Base-by-base conservation (phyloP, 2,329 filamentous ascomycete genomes). In the Parascedosporium putredinis region DNA sequence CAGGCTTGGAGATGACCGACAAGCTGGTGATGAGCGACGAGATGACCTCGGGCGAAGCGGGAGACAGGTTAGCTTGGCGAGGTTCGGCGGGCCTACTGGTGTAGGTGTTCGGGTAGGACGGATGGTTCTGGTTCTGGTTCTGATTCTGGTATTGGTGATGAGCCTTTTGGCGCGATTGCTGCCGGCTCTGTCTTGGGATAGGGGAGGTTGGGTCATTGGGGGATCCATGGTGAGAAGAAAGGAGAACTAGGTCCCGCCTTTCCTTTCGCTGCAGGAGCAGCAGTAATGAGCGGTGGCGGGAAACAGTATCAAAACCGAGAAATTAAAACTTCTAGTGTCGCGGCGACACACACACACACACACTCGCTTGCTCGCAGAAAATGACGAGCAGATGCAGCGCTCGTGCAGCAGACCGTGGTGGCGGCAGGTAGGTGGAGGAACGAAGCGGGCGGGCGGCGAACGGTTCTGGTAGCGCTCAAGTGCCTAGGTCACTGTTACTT, bases 11-110 rank as follows among this genome's bases (percentile, higher is more conserved):
- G 57, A 78, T 86, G 59, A 80, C 79, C 57, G 79, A 79, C 33
- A 84, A 73, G 49, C 76, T 88, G 55, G 82, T 87, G 66, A 85
- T 89, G 49, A 81, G 70, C 50, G 74, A 78, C 23, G 78, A 81
- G 51, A 84, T 88, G 62, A 89, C 77, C 61, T 86, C 83, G 51
- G 84, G 83, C 45, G 79, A 79, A 12, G 78, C 72, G 36, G 74
- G 70, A 23, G 68, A 60, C 42, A 68, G 50, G 14, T 14, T 20
- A 14, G n/a, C 58, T 55, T 29, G 52, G 24, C 12, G 45, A 9
- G 34, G 50, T 50, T 23, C 31, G 25, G 16, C 36, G 23, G 43
- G 42, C 23, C 43, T 40, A 29, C n/a, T n/a, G n/a, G 31, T 23
- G 31, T 20, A 45, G 16, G 29, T 34, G 38, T 2, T 33, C 45